Percentiles rank a stretch among this genome's conserved stretches.
Conservation (phyloP, 164 flowering plant species). For the Malania oleifera region DNA sequence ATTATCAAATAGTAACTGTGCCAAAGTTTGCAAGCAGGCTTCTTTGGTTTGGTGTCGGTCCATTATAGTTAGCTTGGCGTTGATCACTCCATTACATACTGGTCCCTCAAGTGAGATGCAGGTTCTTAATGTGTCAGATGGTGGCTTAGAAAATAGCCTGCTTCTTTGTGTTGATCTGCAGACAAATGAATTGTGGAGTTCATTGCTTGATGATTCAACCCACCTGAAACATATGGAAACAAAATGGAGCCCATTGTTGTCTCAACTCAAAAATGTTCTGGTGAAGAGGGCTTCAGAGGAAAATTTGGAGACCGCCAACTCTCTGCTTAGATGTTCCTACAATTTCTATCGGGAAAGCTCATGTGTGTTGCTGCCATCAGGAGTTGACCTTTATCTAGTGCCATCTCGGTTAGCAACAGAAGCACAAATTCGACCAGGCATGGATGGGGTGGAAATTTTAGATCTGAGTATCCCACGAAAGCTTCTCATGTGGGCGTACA, state of each 20-base stretch:
- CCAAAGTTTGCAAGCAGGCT: constrained; percentile 86
- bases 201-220: constrained; percentile 53
- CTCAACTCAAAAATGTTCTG: constrained; percentile 47
- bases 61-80: constrained; percentile 66
- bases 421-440: constrained; percentile 36
- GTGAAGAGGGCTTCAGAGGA: constrained; percentile 61
- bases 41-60: constrained; percentile 87
- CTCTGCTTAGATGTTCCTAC: constrained; percentile 59
- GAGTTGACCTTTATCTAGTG: constrained; percentile 56
- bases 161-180: constrained; percentile 73
- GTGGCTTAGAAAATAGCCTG: constrained; percentile 34
- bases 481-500: constrained; percentile 91
- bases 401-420: constrained; percentile 46
- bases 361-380: constrained; percentile 54
- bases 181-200: constrained; percentile 60
- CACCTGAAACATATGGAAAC: constrained; percentile 46
- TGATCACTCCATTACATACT: constrained; percentile 56
- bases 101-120: constrained; percentile 29
- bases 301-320: constrained; percentile 57
- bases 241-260: constrained; percentile 57
- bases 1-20: constrained; percentile 64
- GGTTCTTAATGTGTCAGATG: constrained; percentile 24
- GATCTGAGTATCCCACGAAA: constrained; percentile 81
- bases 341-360: constrained; percentile 82
- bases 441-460: constrained; percentile 56